Base-by-base conservation (phyloP, 495 filamentous ascomycete species). In the Paragyromitra xinjiangensis region DNA sequence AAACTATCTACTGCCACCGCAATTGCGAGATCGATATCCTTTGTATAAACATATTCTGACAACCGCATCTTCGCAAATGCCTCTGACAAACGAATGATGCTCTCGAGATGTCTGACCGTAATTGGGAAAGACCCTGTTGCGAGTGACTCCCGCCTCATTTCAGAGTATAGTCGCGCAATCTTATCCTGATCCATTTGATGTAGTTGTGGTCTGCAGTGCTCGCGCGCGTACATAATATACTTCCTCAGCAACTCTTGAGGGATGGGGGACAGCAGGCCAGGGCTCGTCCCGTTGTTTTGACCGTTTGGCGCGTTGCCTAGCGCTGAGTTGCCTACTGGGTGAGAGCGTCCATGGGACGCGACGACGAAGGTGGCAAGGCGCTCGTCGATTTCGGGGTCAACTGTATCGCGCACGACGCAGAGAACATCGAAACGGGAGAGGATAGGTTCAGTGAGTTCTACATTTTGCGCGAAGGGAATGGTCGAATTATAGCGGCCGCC, bases 101-200 rank as follows among this genome's bases (percentile, higher is more conserved):
- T 94, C 84, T 99, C 95, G 45, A 99, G 86, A 85, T 99, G 96
- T 85, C 96, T 93, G 82, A 99, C 95, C 26, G 96, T 99, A 75
- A 99, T 99, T 12, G 96, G 96, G 85, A 98, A 99, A 4, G 94
- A 94, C 2, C 95, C 95, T 16, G 95, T 98, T 0, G 94, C 94
- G 62, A 98, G 84, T 42, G 89, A 92, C 84, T 99, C 95, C 61
- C 94, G 87, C 69, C 95, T 87, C 94, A 99, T 97, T 85, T 99
- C 96, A 6, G 94, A 93, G 82, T 97, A 99, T 2, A 99, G 87
- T 53, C 94, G 88, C 14, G 96, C 92, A 42, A 99, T 89, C 85
- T 99, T 99, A 83, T 98, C 96, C 83, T 97, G 93, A 81, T 99
- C 96, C 85, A 99, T 98, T 83, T 98, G 94, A 81, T 98, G 95